Conservation (phyloP, 768 basidiomycete genomes). For the Boletales sp. region DNA sequence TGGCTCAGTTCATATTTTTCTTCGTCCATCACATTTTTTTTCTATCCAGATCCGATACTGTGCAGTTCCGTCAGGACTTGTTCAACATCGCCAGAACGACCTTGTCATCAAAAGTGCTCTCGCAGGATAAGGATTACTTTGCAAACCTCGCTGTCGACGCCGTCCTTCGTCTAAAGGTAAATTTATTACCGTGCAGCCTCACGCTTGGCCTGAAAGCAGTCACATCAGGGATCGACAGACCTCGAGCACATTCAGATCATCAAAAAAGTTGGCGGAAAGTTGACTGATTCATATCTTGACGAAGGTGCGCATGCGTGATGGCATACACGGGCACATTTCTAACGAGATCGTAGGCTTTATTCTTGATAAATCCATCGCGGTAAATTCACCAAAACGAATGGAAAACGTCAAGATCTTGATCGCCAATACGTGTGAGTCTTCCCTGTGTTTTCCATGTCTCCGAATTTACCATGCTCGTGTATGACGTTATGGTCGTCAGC, state of each 20-base stretch:
- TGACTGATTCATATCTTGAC: slow-evolving; percentile 96
- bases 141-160: slow-evolving; percentile 97
- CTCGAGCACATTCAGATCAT: slow-evolving; percentile 99
- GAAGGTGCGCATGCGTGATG: slow-evolving; percentile 56
- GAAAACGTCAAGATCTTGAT: slow-evolving; percentile 96
- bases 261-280: slow-evolving; percentile 99
- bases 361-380: slow-evolving; percentile 91
- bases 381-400: slow-evolving; percentile 91
- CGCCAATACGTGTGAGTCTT: slow-evolving; percentile 87
- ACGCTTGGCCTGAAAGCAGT: background rate
- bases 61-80: slow-evolving; percentile 80
- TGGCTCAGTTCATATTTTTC: background rate
- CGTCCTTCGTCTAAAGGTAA: slow-evolving; percentile 83
- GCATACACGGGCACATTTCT: background rate
- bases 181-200: background rate
- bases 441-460: slow-evolving; percentile 42
- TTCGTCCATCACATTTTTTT: background rate
- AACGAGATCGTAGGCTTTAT: slow-evolving; percentile 71
- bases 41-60: slow-evolving; percentile 57
- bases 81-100: slow-evolving; percentile 98
- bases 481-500: slow-evolving; percentile 42
- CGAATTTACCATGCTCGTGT: background rate
- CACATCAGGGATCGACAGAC: slow-evolving; percentile 81
- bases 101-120: slow-evolving; percentile 90
- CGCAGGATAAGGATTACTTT: slow-evolving; percentile 97